Percentiles rank a stretch among this genome's conserved stretches.
phyloP scores from a whole-genome alignment of 257 asterid genomes.

The Parsonsia alboflavescens region DNA sequence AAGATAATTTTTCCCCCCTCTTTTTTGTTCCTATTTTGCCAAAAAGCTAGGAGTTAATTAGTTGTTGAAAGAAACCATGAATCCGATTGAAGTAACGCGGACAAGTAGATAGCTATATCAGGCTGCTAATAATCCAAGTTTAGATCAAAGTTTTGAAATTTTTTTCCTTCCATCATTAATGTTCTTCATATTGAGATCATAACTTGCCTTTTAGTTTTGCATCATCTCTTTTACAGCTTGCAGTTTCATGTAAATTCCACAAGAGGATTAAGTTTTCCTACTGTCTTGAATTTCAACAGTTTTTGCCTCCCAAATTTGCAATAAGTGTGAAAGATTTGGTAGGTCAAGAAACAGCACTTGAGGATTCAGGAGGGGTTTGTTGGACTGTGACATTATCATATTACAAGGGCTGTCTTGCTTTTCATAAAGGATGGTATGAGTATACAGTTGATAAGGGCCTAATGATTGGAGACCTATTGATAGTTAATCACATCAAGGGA shows the following conservation, averaged over 20 bases:
- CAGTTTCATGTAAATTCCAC: neutral
- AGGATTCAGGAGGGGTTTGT: constrained; percentile 40
- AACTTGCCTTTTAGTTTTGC: neutral
- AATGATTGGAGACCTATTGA: constrained; percentile 35
- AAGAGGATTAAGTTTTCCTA: neutral
- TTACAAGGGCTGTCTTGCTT: constrained; percentile 31
- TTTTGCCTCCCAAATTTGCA: constrained; percentile 54
- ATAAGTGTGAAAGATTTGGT: constrained; percentile 25
- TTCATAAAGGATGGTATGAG: constrained; percentile 53
- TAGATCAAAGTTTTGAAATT: neutral
- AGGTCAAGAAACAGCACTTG: constrained; percentile 35
- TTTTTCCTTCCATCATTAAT: neutral
- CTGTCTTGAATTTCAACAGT: constrained; percentile 36
- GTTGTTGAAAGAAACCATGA: neutral
- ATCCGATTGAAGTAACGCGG: neutral
- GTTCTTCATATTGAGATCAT: neutral
- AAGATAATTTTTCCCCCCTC: too few relatives aligned
- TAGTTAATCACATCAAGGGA: constrained; percentile 29
- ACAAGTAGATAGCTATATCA: too few relatives aligned
- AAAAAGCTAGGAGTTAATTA: neutral
- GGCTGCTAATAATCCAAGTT: neutral
- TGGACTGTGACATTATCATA: constrained; percentile 40
- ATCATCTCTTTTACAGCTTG: neutral
- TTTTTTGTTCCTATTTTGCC: neutral
- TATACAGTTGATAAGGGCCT: constrained; percentile 42